A percentile compares a stretch with the other conserved stretches of the same genome.
These are phyloP conservation scores for Purshia tridentata DNA, from an alignment of 306 rosid species.

Conservation along the genomic window DNA sequence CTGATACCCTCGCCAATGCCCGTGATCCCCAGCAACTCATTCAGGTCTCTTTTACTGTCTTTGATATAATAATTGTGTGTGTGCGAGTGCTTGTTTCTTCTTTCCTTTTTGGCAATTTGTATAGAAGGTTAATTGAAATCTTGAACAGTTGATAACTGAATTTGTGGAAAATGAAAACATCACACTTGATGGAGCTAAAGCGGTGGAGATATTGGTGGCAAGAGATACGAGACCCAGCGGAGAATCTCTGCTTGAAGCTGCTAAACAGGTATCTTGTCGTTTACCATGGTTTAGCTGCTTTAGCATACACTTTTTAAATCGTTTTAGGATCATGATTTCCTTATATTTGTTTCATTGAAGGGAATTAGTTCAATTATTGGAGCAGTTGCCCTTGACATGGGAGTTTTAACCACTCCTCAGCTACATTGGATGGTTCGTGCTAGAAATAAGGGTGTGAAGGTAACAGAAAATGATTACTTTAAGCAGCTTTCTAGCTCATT, in stretches of 20 bases:
- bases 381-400: constrained; percentile 65
- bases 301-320: background rate
- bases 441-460: constrained; percentile 55
- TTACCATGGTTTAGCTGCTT: background rate
- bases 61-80: background rate
- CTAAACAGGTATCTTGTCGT: constrained; percentile 52
- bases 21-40: constrained; percentile 57
- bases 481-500: constrained; percentile 67
- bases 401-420: constrained; percentile 84
- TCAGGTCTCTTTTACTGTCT: constrained; percentile 12
- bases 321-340: background rate
- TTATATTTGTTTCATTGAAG: constrained; percentile 41
- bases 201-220: constrained; percentile 62
- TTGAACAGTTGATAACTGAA: constrained; percentile 53
- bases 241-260: constrained; percentile 71
- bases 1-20: constrained; percentile 73
- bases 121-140: background rate
- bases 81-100: constrained; percentile 8
- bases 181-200: constrained; percentile 39
- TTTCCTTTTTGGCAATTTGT: background rate
- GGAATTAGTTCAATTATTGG: constrained; percentile 72
- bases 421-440: constrained; percentile 94
- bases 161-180: constrained; percentile 64
- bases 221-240: constrained; percentile 98
- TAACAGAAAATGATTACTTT: constrained; percentile 68